Evolutionary conservation across 208 protist species (phyloP).

Genomic region (Trypanosoma mega): DNA sequence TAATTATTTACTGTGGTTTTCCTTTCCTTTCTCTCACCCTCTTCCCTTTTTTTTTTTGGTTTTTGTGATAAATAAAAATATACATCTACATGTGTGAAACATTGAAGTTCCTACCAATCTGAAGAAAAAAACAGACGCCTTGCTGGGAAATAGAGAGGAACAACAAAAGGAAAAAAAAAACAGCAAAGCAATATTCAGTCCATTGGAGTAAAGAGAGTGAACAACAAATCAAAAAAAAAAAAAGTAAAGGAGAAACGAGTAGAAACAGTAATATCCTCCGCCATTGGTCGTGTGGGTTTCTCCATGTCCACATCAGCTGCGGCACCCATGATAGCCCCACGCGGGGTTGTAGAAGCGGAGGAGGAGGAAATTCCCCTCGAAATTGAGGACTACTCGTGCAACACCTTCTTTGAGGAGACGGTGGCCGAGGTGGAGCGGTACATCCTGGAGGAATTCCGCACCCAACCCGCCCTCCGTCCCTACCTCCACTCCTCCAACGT

Average conservation of each 20-base stretch:
- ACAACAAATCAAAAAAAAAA: too few relatives aligned
- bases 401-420: constrained; percentile 60
- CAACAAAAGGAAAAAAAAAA: not conserved
- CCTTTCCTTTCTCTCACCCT: not conserved
- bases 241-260: too few relatives aligned
- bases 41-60: not conserved
- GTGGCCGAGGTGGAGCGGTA: constrained; percentile 58
- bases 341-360: not conserved
- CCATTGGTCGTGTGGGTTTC: too few relatives aligned
- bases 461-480: constrained; percentile 32
- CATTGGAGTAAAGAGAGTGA: too few relatives aligned
- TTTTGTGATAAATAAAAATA: not conserved
- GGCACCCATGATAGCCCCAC: too few relatives aligned
- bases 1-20: constrained; percentile 10
- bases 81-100: constrained; percentile 1
- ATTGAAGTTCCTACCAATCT: not conserved
- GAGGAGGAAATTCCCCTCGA: constrained; percentile 61
- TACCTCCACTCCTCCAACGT: too few relatives aligned
- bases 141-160: not conserved
- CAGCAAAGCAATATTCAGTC: too few relatives aligned
- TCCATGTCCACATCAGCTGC: too few relatives aligned
- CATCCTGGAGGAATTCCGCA: constrained; percentile 42
- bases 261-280: too few relatives aligned
- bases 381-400: constrained; percentile 77
- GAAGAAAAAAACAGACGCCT: constrained; percentile 5